These are phyloP conservation scores for Colletotrichum sublineola DNA, from an alignment of 2,329 filamentous ascomycete species.

Conservation along the genomic window DNA sequence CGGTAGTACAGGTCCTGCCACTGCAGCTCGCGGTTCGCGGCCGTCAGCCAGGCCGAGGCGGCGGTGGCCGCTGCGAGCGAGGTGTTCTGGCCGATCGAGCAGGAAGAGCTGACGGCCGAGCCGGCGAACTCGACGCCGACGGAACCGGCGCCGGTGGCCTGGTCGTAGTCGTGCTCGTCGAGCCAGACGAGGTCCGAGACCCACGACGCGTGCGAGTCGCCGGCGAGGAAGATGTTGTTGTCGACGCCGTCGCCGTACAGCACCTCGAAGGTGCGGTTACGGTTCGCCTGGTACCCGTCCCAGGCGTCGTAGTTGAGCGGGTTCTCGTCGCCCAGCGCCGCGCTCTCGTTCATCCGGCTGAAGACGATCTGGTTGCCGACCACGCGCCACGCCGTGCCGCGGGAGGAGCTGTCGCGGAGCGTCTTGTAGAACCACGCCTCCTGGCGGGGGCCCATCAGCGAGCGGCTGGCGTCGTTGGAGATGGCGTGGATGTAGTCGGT, in stretches of 20 bases:
- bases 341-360: constrained; percentile 54
- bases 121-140: constrained; percentile 76
- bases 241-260: constrained; percentile 76
- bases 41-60: constrained; percentile 19
- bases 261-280: constrained; percentile 77
- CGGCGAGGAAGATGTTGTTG: constrained; percentile 81
- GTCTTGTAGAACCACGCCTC: constrained; percentile 80
- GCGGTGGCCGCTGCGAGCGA: constrained; percentile 10
- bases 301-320: constrained; percentile 66
- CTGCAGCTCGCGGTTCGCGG: constrained; percentile 72
- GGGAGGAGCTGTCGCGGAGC: constrained; percentile 68
- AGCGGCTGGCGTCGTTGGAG: constrained; percentile 74
- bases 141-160: constrained; percentile 64
- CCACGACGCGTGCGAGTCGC: constrained; percentile 78
- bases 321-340: constrained; percentile 48
- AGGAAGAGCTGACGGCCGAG: constrained; percentile 65
- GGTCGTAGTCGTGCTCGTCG: constrained; percentile 65
- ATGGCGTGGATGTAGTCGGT: constrained; percentile 72
- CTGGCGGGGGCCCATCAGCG: constrained; percentile 78
- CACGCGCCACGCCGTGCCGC: constrained; percentile 78
- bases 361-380: constrained; percentile 81
- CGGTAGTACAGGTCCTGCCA: constrained; percentile 82
- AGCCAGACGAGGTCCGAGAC: constrained; percentile 71
- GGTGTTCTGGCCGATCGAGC: constrained; percentile 22
- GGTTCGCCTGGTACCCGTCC: constrained; percentile 75